Percentiles rank a stretch among this genome's conserved stretches.
Conservation (phyloP, 108 stramenopile genomes). For the Mayamaea pseudoterrestris region DNA sequence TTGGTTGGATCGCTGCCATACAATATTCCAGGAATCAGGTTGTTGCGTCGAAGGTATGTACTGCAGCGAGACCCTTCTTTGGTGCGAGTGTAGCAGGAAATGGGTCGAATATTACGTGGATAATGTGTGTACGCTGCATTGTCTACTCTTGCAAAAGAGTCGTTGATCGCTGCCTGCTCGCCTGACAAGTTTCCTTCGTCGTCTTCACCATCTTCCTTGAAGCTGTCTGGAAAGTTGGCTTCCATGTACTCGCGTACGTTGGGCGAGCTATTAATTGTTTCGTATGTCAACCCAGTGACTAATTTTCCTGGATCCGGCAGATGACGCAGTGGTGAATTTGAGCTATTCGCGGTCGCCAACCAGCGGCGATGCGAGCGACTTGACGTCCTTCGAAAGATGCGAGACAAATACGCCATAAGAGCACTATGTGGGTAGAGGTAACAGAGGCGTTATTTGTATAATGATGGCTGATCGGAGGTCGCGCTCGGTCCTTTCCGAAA, state of each 20-base stretch:
- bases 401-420: too few species aligned
- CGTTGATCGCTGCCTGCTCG: neutral
- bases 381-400: too few species aligned
- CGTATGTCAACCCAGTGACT: too few species aligned
- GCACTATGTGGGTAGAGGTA: too few species aligned
- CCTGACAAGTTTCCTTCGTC: neutral
- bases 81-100: constrained; percentile 28
- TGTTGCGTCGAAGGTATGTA: constrained; percentile 13
- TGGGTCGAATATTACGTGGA: constrained; percentile 29
- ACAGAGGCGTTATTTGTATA: too few species aligned
- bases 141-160: neutral
- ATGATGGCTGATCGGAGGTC: too few species aligned
- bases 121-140: constrained; percentile 6
- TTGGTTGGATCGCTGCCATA: constrained; percentile 64
- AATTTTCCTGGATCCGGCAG: too few species aligned
- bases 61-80: constrained; percentile 19
- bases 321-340: too few species aligned
- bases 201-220: neutral
- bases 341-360: too few species aligned
- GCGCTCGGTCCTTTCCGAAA: too few species aligned
- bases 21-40: constrained; percentile 59
- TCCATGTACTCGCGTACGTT: neutral
- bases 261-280: too few species aligned
- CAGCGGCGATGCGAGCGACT: too few species aligned
- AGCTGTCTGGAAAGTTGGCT: constrained; percentile 3